These are phyloP conservation scores for Sutorius australiensis DNA, from an alignment of 768 basidiomycete genomes.

Conservation along the genomic window DNA sequence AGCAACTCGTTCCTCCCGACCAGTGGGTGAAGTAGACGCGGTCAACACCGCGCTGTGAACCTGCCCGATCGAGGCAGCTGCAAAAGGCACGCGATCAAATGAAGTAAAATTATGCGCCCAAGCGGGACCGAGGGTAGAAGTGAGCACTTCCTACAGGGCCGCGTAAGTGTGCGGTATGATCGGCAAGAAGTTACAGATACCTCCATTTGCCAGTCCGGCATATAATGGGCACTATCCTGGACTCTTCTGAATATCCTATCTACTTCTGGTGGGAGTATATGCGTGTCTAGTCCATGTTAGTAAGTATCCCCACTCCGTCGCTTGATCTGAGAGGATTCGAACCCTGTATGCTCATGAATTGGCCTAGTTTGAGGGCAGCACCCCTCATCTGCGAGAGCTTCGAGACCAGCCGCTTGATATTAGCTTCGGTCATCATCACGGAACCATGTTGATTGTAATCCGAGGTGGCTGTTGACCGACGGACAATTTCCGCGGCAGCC, in stretches of 20 bases:
- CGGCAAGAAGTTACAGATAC: conserved; percentile 36
- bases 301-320: not conserved
- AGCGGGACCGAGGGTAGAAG: conserved; percentile 62
- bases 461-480: conserved; percentile 52
- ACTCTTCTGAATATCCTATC: conserved; percentile 87
- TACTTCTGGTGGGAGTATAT: conserved; percentile 80
- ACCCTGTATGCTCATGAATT: conserved; percentile 97
- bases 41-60: conserved; percentile 77
- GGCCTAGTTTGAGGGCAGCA: conserved; percentile 93
- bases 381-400: conserved; percentile 96
- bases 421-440: conserved; percentile 86
- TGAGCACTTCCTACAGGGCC: conserved; percentile 59
- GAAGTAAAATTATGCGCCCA: conserved; percentile 70
- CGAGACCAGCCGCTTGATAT: conserved; percentile 82
- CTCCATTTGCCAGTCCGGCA: conserved; percentile 99
- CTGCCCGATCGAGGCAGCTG: conserved; percentile 96
- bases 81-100: conserved; percentile 86
- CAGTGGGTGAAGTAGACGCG: conserved; percentile 49
- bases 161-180: not conserved
- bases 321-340: not conserved
- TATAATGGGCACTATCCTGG: conserved; percentile 95
- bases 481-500: conserved; percentile 81
- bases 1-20: conserved; percentile 56
- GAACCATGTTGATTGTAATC: conserved; percentile 38
- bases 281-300: conserved; percentile 58